Evolutionary conservation across 257 asterid species (phyloP), one percentile per base, ranked within the genome.

Genomic region (Lithospermum erythrorhizon): DNA sequence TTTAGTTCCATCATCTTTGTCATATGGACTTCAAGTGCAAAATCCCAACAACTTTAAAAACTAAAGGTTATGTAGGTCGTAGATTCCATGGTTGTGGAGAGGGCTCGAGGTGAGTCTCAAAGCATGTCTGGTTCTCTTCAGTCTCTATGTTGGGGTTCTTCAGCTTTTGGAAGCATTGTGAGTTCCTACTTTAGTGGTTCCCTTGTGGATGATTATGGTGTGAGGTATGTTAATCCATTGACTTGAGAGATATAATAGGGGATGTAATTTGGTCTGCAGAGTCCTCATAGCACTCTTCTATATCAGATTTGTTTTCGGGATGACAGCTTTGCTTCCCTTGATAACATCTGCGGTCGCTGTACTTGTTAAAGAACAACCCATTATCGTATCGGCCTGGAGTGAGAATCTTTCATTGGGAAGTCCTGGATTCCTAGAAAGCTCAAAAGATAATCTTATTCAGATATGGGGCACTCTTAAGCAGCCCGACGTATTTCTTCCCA

Each of bases 101-200:
- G 94, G 81, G 94, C 98, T 66, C 98, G 98, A 32, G 98, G 98
- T 27, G 98, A 93, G 76, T 93, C 97, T 57, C 98, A 93, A 62
- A 93, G 95, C 78, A 78, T 84, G 82, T 89, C 99, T 21, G 97
- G 97, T 62, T 93, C 99, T 59, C 96, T 93, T 69, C 97, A 93
- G 79, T 93, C 99, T 21, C 74, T 93, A 55, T 93, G 99, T 73
- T 93, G 99, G 99, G 97, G 99, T 49, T 93, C 99, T 17, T 89
- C 99, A 30, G 97, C 99, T 66, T 84, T 89, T 66, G 97, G 99
- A 20, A 87, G 95, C 56, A 87, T 93, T n/a, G 83, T 93, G 13
- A 93, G 99, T 75, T 81, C 99, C 56, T 93, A 89, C 81, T 93
- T 89, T 70, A 93, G 99, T 72, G 99, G 99, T 67, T 89, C 99